A percentile compares a stretch with the other conserved stretches of the same genome.
Evolutionary conservation across 495 filamentous ascomycete species (phyloP).

Genomic region (Lophiotrema nucula): DNA sequence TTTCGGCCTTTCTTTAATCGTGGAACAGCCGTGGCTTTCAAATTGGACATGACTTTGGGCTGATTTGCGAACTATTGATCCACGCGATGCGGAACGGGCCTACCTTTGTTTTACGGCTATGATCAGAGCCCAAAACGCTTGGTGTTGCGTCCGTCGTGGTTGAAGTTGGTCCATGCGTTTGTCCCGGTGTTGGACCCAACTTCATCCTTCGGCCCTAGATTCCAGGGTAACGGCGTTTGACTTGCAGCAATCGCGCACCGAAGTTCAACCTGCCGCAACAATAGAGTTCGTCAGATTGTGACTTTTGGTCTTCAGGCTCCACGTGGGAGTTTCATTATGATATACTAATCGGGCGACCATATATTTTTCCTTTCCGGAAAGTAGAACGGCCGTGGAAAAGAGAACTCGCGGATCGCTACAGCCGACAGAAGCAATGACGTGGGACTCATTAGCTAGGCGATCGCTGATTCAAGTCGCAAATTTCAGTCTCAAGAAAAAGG

Average conservation of each 20-base stretch:
- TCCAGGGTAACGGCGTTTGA: background rate
- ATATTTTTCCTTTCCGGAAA: too few species aligned
- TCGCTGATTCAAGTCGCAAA: too few species aligned
- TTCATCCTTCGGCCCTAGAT: slow-evolving; percentile 2
- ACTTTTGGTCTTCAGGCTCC: background rate
- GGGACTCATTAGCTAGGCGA: too few species aligned
- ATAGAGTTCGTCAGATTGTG: background rate
- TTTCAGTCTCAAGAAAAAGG: too few species aligned
- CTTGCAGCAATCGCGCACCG: too few species aligned
- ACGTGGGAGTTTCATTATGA: background rate
- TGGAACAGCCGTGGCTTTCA: slow-evolving; percentile 7
- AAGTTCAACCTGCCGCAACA: too few species aligned
- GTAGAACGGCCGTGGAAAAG: too few species aligned
- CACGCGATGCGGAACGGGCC: too few species aligned
- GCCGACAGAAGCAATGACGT: slow-evolving; percentile 6
- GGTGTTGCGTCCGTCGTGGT: too few species aligned
- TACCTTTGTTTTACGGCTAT: too few species aligned
- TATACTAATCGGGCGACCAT: too few species aligned
- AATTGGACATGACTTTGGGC: background rate
- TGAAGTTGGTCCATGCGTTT: background rate
- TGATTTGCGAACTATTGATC: too few species aligned
- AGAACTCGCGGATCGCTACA: background rate
- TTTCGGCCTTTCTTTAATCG: background rate
- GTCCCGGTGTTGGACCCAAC: background rate
- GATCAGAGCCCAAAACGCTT: background rate